Evolutionary conservation across 495 filamentous ascomycete species (phyloP).

Genomic region (Daldinia childiae): DNA sequence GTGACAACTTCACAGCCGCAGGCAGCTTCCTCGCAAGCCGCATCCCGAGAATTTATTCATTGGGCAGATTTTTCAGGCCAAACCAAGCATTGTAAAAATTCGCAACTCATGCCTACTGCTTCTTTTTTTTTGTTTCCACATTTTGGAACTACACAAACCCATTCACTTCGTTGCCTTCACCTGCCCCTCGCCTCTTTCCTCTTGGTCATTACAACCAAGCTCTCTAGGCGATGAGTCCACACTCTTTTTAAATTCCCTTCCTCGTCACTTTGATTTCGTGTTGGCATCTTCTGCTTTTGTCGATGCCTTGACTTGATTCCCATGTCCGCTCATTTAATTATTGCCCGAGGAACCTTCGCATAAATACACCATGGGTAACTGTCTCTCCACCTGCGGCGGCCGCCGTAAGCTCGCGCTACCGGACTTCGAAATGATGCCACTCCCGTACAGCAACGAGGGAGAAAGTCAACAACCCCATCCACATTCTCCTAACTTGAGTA

Average conservation of each 20-base stretch:
- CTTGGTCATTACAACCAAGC: background rate
- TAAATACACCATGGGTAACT: conserved; percentile 18
- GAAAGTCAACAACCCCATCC: background rate
- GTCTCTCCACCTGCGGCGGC: conserved; percentile 5
- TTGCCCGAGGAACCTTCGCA: background rate
- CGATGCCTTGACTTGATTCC: background rate
- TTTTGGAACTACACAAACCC: background rate
- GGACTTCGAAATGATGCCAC: background rate
- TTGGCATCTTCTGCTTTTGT: background rate
- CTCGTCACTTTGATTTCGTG: background rate
- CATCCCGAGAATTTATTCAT: background rate
- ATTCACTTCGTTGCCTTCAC: background rate
- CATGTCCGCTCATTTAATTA: background rate
- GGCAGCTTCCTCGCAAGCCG: background rate
- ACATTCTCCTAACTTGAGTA: background rate
- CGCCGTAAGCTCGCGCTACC: background rate
- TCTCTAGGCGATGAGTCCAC: background rate
- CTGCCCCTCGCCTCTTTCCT: background rate
- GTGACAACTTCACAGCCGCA: background rate
- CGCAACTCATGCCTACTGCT: background rate
- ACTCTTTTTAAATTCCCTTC: background rate
- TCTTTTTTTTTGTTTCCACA: background rate
- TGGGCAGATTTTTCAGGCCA: background rate
- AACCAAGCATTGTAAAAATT: conserved; percentile 3
- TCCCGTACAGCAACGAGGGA: background rate